Conservation (phyloP, 2,329 filamentous ascomycete species). For the Paecilomyces niveus region DNA sequence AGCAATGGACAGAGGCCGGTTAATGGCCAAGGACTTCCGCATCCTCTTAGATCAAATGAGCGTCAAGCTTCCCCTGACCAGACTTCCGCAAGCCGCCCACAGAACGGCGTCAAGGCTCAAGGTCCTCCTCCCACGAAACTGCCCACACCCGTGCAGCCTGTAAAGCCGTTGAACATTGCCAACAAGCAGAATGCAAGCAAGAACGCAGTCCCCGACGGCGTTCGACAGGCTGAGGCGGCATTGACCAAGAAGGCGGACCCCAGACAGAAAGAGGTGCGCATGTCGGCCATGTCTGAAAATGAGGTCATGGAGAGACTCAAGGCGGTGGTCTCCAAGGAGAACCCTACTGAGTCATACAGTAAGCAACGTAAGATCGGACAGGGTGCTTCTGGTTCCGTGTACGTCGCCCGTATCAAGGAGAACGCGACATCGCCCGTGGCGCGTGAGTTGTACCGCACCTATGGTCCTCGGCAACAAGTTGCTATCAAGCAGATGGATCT, state of each 20-base stretch:
- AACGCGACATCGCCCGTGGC: constrained; percentile 74
- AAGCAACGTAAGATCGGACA: constrained; percentile 99
- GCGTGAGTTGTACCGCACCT: constrained; percentile 67
- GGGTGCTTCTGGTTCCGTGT: constrained; percentile 94
- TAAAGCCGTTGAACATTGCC: constrained; percentile 74
- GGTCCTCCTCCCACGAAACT: constrained; percentile 51
- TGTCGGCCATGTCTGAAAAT: constrained; percentile 96
- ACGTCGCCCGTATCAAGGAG: constrained; percentile 93
- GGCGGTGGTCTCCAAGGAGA: constrained; percentile 91
- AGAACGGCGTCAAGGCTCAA: constrained; percentile 37
- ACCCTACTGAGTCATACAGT: constrained; percentile 89
- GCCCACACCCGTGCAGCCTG: constrained; percentile 49
- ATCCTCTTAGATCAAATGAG: constrained; percentile 25
- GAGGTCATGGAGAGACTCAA: constrained; percentile 96
- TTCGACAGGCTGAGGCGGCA: constrained; percentile 85
- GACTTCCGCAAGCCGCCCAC: constrained; percentile 33
- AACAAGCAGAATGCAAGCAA: constrained; percentile 52
- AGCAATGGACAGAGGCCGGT: constrained; percentile 21
- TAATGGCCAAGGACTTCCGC: constrained; percentile 26
- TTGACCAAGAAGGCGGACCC: constrained; percentile 73
- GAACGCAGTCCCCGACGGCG: constrained; percentile 51
- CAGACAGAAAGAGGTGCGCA: constrained; percentile 85
- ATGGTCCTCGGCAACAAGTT: constrained; percentile 78
- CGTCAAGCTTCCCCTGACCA: constrained; percentile 33
- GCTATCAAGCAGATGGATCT: constrained; percentile 99